Evolutionary conservation across 176 grass and related monocot species (phyloP).

Genomic region (Oropetium thomaeum): DNA sequence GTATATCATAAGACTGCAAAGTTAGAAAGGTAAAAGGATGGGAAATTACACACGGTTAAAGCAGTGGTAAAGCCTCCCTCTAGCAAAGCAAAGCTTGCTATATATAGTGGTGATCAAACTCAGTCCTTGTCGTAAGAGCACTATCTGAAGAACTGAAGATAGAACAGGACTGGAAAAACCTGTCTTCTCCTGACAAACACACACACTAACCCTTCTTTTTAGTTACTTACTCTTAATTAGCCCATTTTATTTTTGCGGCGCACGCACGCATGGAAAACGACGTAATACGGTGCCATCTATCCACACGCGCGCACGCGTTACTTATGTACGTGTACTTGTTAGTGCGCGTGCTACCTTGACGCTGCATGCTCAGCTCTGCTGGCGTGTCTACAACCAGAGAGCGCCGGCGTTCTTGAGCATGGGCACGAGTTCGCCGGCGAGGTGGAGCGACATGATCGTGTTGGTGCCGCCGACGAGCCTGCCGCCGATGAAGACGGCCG

Average conservation of each 20-base stretch:
- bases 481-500: slow-evolving; percentile 50
- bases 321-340: neutral
- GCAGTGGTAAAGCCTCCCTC: too few relatives aligned
- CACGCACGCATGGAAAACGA: neutral
- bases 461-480: slow-evolving; percentile 48
- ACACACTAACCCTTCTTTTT: neutral
- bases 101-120: too few relatives aligned
- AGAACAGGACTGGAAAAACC: slow-evolving; percentile 28
- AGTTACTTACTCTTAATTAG: neutral
- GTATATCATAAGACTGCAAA: too few relatives aligned
- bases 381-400: slow-evolving; percentile 50
- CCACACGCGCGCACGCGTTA: neutral
- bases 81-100: too few relatives aligned
- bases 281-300: neutral
- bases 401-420: slow-evolving; percentile 55
- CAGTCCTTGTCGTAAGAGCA: neutral
- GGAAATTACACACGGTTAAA: too few relatives aligned
- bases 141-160: too few relatives aligned
- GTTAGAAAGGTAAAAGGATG: too few relatives aligned
- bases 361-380: neutral
- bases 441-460: slow-evolving; percentile 53
- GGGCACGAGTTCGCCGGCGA: slow-evolving; percentile 42
- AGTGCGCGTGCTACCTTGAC: too few relatives aligned
- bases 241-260: neutral
- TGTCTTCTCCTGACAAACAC: slow-evolving; percentile 8